A percentile compares a stretch with the other conserved stretches of the same genome.
These are phyloP conservation scores for Fusarium nygamai DNA, from an alignment of 2,329 filamentous ascomycete species.

Conservation along the genomic window DNA sequence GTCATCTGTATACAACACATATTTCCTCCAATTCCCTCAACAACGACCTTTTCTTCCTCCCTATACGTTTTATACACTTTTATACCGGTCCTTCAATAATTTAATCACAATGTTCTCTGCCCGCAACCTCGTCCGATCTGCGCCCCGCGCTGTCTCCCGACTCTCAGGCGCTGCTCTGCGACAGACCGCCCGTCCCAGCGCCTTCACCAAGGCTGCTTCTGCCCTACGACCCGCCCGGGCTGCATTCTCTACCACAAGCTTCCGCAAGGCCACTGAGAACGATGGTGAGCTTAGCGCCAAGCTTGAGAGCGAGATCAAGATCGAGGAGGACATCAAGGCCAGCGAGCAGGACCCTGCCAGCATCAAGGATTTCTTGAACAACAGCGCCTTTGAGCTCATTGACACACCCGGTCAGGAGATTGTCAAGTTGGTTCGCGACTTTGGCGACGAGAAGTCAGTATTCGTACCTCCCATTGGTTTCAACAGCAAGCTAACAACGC, in stretches of 20 bases:
- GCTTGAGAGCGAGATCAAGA: slow-evolving; percentile 82
- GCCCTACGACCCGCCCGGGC: slow-evolving; percentile 50
- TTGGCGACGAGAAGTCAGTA: slow-evolving; percentile 86
- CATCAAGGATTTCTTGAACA: slow-evolving; percentile 89
- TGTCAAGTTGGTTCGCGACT: slow-evolving; percentile 82
- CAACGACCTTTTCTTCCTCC: not conserved
- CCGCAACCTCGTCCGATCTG: slow-evolving; percentile 71
- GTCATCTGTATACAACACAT: slow-evolving; percentile 30
- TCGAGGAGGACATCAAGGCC: slow-evolving; percentile 84
- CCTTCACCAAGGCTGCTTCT: slow-evolving; percentile 57
- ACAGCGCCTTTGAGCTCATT: slow-evolving; percentile 82
- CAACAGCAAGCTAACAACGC: slow-evolving; percentile 21
- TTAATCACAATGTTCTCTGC: slow-evolving; percentile 73
- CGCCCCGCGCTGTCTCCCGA: slow-evolving; percentile 71
- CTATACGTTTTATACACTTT: not conserved
- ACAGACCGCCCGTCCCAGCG: slow-evolving; percentile 61
- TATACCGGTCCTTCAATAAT: not conserved
- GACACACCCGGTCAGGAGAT: slow-evolving; percentile 89
- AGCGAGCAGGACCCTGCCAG: slow-evolving; percentile 77
- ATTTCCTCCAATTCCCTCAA: slow-evolving; percentile 22
- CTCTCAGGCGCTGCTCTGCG: slow-evolving; percentile 62
- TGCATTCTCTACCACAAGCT: slow-evolving; percentile 57
- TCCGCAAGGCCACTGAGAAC: slow-evolving; percentile 61
- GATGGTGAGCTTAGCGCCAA: slow-evolving; percentile 87
- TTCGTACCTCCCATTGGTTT: not conserved